phyloP scores from a whole-genome alignment of 2,329 filamentous ascomycete species.

The Pseudohalonectria lignicola region DNA sequence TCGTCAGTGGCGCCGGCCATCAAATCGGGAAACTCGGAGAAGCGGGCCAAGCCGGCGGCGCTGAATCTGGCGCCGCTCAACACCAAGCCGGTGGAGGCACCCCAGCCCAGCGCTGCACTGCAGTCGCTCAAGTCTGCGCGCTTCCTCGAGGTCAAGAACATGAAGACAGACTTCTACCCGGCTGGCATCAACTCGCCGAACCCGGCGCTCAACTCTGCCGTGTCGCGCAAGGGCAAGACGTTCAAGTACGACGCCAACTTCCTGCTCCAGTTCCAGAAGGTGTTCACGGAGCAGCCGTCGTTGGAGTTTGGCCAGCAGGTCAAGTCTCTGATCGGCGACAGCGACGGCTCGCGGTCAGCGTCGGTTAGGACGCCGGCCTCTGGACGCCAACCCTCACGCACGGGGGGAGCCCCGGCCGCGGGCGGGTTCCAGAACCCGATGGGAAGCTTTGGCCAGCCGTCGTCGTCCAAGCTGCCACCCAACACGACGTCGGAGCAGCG shows the following conservation, averaged over 20 bases:
- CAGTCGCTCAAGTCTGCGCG: constrained; percentile 87
- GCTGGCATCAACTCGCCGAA: constrained; percentile 79
- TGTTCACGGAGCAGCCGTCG: constrained; percentile 95
- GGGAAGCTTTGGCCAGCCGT: constrained; percentile 38
- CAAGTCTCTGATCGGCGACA: constrained; percentile 75
- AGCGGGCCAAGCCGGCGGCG: constrained; percentile 67
- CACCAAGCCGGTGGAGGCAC: constrained; percentile 76
- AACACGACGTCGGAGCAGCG: constrained; percentile 71
- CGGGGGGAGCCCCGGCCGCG: constrained; percentile 31
- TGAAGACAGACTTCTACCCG: constrained; percentile 65
- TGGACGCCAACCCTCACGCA: constrained; percentile 32
- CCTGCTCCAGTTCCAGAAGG: constrained; percentile 88
- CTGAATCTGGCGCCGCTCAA: constrained; percentile 78
- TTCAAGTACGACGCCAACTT: constrained; percentile 96
- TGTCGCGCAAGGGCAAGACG: constrained; percentile 65
- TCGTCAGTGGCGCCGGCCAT: constrained; percentile 30
- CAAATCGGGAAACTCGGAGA: constrained; percentile 44
- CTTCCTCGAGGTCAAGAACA: constrained; percentile 67
- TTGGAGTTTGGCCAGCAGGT: constrained; percentile 87
- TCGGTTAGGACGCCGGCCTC: constrained; percentile 48
- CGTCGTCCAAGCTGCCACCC: constrained; percentile 53
- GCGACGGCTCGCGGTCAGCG: constrained; percentile 51
- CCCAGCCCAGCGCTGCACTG: constrained; percentile 87
- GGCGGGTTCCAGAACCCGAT: constrained; percentile 28
- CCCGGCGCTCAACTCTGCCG: constrained; percentile 74